phyloP scores from a whole-genome alignment of 352 stramenopile genomes.

The Globisporangium cystogenes region DNA sequence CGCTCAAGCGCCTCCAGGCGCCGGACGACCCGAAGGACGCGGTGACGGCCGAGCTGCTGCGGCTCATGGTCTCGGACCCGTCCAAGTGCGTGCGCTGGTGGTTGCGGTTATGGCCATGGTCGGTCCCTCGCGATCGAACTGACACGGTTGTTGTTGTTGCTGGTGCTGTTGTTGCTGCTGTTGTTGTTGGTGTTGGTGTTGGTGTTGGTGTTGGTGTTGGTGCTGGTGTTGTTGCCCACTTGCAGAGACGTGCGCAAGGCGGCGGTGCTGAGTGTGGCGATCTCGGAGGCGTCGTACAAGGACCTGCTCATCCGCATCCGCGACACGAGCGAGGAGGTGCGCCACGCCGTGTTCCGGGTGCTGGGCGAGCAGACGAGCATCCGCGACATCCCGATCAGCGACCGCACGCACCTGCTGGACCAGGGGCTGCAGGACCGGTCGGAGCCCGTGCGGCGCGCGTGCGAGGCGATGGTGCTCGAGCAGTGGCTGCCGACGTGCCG shows the following conservation, averaged over 20 bases:
- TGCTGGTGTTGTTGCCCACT: too few relatives aligned
- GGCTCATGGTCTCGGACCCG: conserved; percentile 61
- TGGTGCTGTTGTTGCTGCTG: too few relatives aligned
- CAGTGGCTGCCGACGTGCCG: conserved; percentile 58
- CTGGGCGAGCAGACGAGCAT: conserved; percentile 38
- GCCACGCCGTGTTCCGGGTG: conserved; percentile 47
- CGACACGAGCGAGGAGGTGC: conserved; percentile 65
- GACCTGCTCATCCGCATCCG: conserved; percentile 74
- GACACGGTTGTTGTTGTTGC: too few relatives aligned
- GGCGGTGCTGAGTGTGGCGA: conserved; percentile 41
- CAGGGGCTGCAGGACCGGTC: conserved; percentile 71
- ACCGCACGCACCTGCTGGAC: conserved; percentile 66
- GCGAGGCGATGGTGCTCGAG: conserved; percentile 66
- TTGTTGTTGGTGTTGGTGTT: too few relatives aligned
- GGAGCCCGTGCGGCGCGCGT: conserved; percentile 36
- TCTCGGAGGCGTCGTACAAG: conserved; percentile 34
- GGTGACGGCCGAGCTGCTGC: conserved; percentile 41
- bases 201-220: too few relatives aligned
- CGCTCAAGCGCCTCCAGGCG: conserved; percentile 55
- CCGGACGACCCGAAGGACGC: conserved; percentile 28
- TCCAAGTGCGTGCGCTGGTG: conserved; percentile 50
- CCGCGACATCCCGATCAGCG: conserved; percentile 52
- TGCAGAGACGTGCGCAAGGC: conserved; percentile 64
- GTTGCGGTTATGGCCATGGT: too few relatives aligned
- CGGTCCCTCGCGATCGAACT: too few relatives aligned